Evolutionary conservation across 805 yeast genomes (phyloP).

Genomic region (Torulaspora delbrueckii): DNA sequence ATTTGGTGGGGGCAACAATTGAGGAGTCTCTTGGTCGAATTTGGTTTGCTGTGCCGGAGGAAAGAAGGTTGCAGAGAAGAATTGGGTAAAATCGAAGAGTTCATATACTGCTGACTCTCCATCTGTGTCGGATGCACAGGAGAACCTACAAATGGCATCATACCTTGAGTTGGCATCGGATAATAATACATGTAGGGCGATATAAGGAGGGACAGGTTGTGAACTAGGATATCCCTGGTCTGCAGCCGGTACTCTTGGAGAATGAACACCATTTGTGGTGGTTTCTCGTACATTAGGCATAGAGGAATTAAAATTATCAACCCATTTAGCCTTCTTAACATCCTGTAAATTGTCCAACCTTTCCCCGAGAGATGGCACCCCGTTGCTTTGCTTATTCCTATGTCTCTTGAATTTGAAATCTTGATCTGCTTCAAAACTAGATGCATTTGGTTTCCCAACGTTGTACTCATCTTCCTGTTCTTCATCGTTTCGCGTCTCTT

Average conservation of each 20-base stretch:
- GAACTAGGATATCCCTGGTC: constrained; percentile 1
- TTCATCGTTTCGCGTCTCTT: constrained; percentile 4
- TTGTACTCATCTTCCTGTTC: constrained; percentile 6
- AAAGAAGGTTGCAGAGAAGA: constrained; percentile 29
- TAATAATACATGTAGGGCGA: constrained; percentile 29
- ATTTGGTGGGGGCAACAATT: constrained; percentile 28
- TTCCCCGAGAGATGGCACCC: constrained; percentile 31
- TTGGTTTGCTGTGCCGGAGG: constrained; percentile 16
- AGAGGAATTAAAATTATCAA: constrained; percentile 35
- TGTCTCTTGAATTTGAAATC: constrained; percentile 34
- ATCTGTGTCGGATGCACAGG: constrained; percentile 18
- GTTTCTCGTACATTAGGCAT: constrained; percentile 9
- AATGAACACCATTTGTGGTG: background rate
- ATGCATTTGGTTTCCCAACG: constrained; percentile 3
- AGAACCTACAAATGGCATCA: constrained; percentile 23
- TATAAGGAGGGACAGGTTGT: constrained; percentile 14
- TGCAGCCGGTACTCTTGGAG: constrained; percentile 1
- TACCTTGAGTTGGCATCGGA: constrained; percentile 20
- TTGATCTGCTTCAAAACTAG: constrained; percentile 29
- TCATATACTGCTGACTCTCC: constrained; percentile 17
- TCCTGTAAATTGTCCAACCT: constrained; percentile 30
- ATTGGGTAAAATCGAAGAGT: constrained; percentile 24
- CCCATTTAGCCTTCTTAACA: constrained; percentile 28
- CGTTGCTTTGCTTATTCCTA: constrained; percentile 21
- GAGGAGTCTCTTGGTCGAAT: constrained; percentile 11